Conservation (phyloP, 164 flowering plant species). For the Saururus chinensis region DNA sequence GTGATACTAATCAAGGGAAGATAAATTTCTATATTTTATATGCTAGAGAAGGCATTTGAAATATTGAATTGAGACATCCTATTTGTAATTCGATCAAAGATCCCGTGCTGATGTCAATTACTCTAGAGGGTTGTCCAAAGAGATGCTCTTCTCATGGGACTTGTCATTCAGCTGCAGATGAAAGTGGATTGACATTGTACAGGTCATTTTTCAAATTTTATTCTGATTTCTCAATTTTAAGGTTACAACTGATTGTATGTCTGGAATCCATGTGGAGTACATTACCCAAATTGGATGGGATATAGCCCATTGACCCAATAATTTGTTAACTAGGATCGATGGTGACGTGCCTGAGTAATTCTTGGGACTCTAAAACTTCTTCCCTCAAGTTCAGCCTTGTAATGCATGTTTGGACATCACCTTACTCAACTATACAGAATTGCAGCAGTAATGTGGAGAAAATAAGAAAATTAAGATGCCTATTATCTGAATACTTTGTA, state of each 20-base stretch:
- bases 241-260: too few species aligned
- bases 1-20: conserved; percentile 44
- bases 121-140: conserved; percentile 75
- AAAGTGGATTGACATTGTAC: conserved; percentile 66
- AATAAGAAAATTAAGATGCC: not conserved
- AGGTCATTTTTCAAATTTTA: conserved; percentile 32
- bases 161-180: conserved; percentile 44
- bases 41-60: conserved; percentile 81
- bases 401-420: not conserved
- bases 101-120: conserved; percentile 44
- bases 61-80: conserved; percentile 53
- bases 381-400: not conserved
- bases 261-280: too few species aligned
- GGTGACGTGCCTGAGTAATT: too few species aligned
- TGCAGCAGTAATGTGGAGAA: not conserved
- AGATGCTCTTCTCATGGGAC: conserved; percentile 69
- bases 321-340: too few species aligned
- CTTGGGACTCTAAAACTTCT: not conserved
- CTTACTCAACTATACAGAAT: not conserved
- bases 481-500: not conserved
- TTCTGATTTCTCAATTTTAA: not conserved
- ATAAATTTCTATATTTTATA: conserved; percentile 60
- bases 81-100: conserved; percentile 11
- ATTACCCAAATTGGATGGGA: too few species aligned
- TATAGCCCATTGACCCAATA: too few species aligned